These are phyloP conservation scores for Phytopythium montanum DNA, from an alignment of 352 stramenopile genomes.

Conservation along the genomic window DNA sequence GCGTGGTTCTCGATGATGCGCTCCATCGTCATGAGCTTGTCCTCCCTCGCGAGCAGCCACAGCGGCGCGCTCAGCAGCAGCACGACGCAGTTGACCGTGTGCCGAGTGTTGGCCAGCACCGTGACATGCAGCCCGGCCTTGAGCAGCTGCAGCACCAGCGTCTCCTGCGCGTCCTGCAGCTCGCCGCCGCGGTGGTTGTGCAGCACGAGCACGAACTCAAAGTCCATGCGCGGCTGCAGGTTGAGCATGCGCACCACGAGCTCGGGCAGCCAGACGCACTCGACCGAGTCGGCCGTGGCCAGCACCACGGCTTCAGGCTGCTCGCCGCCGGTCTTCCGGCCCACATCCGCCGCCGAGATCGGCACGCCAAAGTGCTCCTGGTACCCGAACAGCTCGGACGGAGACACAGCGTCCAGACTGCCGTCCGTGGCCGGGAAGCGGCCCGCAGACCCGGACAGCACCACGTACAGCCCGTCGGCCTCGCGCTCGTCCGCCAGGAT, in stretches of 20 bases:
- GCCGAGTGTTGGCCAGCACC: slow-evolving; percentile 50
- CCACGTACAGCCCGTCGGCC: slow-evolving; percentile 53
- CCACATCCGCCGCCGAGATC: slow-evolving; percentile 32
- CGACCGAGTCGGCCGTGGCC: slow-evolving; percentile 28
- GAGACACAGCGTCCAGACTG: slow-evolving; percentile 16
- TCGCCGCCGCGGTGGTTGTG: slow-evolving; percentile 31
- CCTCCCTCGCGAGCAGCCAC: slow-evolving; percentile 51
- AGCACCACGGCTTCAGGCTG: slow-evolving; percentile 26
- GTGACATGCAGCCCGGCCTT: slow-evolving; percentile 46
- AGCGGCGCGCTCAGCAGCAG: slow-evolving; percentile 53
- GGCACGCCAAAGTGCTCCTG: slow-evolving; percentile 54
- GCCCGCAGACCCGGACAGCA: slow-evolving; percentile 33
- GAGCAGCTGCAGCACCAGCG: slow-evolving; percentile 34
- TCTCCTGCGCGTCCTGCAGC: slow-evolving; percentile 29
- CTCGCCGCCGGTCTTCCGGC: slow-evolving; percentile 14
- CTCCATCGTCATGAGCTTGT: slow-evolving; percentile 65
- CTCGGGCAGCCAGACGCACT: slow-evolving; percentile 54
- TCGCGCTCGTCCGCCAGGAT: slow-evolving; percentile 41
- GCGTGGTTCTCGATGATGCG: slow-evolving; percentile 55
- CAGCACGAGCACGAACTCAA: slow-evolving; percentile 54
- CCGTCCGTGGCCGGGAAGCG: slow-evolving; percentile 20
- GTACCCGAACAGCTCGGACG: slow-evolving; percentile 35
- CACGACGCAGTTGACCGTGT: slow-evolving; percentile 36
- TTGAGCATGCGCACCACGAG: slow-evolving; percentile 59
- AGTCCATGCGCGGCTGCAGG: slow-evolving; percentile 49